phyloP scores from a whole-genome alignment of 1,284 basidiomycete genomes.

The Pascua guehoae region DNA sequence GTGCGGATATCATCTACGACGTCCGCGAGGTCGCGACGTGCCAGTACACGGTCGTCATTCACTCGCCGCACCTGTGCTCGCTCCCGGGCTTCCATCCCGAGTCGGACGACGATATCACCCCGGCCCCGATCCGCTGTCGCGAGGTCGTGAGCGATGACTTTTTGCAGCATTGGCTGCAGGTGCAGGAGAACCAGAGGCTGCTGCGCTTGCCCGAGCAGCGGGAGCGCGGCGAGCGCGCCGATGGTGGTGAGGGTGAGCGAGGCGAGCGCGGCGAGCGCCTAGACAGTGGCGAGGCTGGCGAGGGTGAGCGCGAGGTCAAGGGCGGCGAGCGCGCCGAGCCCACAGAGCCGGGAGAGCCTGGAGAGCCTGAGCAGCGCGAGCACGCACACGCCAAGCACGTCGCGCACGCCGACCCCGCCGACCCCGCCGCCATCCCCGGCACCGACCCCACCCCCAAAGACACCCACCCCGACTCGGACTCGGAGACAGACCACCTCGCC shows the following conservation, averaged over 20 bases:
- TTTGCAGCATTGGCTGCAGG: slow-evolving; percentile 18
- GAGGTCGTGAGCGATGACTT: slow-evolving; percentile 42
- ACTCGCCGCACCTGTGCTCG: slow-evolving; percentile 84
- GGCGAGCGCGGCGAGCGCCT: too few relatives aligned
- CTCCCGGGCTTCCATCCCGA: slow-evolving; percentile 83
- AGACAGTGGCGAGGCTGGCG: too few relatives aligned
- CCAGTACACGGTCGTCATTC: slow-evolving; percentile 84
- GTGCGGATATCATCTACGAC: slow-evolving; percentile 70
- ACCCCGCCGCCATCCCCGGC: too few relatives aligned
- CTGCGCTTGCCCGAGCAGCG: background rate
- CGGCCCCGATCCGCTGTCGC: slow-evolving; percentile 41
- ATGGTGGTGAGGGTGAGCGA: background rate
- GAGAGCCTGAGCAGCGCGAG: too few relatives aligned
- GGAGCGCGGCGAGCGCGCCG: background rate
- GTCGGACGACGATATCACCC: slow-evolving; percentile 30
- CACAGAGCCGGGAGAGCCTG: too few relatives aligned
- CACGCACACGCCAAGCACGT: too few relatives aligned
- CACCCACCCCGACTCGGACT: too few relatives aligned
- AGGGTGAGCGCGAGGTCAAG: too few relatives aligned
- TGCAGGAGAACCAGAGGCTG: background rate
- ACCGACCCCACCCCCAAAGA: too few relatives aligned
- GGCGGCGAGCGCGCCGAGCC: too few relatives aligned
- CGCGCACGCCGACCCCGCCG: too few relatives aligned
- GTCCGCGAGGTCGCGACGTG: slow-evolving; percentile 86
- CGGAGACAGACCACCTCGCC: too few relatives aligned